A percentile compares a stretch with the other conserved stretches of the same genome.
Conservation (phyloP, 495 filamentous ascomycete genomes). For the Penicillium coprophilum region DNA sequence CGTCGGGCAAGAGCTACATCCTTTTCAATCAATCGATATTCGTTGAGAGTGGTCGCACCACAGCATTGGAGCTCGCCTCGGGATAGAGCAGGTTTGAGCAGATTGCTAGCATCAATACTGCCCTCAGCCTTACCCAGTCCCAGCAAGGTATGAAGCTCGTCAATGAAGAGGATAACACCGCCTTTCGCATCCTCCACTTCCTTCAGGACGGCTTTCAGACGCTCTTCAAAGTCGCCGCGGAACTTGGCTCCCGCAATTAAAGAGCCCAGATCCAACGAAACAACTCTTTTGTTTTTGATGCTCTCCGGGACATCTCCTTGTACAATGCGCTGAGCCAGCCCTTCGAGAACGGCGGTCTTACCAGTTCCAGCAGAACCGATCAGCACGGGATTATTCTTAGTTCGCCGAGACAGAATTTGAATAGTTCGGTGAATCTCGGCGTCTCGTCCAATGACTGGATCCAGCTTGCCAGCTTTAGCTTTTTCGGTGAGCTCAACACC, state of each 20-base stretch:
- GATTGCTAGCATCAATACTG: slow-evolving; percentile 92
- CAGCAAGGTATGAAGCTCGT: slow-evolving; percentile 89
- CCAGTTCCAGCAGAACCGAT: slow-evolving; percentile 92
- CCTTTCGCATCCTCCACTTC: slow-evolving; percentile 89
- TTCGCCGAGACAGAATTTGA: slow-evolving; percentile 86
- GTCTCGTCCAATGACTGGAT: slow-evolving; percentile 93
- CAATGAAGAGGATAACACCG: slow-evolving; percentile 89
- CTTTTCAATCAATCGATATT: slow-evolving; percentile 93
- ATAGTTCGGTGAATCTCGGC: slow-evolving; percentile 91
- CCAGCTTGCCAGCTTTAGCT: slow-evolving; percentile 85
- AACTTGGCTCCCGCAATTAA: slow-evolving; percentile 96
- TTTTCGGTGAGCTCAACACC: slow-evolving; percentile 86
- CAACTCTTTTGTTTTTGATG: slow-evolving; percentile 90
- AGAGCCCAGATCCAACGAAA: slow-evolving; percentile 82
- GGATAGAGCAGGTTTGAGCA: slow-evolving; percentile 91
- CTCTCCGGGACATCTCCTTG: slow-evolving; percentile 93
- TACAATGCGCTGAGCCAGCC: slow-evolving; percentile 86
- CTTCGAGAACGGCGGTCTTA: slow-evolving; percentile 94
- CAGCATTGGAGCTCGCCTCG: slow-evolving; percentile 93
- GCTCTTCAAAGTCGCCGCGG: slow-evolving; percentile 93
- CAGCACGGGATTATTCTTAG: slow-evolving; percentile 95
- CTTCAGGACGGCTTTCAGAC: slow-evolving; percentile 84
- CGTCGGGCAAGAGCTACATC: slow-evolving; percentile 89
- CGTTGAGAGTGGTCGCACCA: slow-evolving; percentile 88
- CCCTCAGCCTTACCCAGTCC: slow-evolving; percentile 94